Evolutionary conservation across 176 grass and related monocot species (phyloP), one percentile per base, ranked within the genome.

Genomic region (Zoysia japonica): DNA sequence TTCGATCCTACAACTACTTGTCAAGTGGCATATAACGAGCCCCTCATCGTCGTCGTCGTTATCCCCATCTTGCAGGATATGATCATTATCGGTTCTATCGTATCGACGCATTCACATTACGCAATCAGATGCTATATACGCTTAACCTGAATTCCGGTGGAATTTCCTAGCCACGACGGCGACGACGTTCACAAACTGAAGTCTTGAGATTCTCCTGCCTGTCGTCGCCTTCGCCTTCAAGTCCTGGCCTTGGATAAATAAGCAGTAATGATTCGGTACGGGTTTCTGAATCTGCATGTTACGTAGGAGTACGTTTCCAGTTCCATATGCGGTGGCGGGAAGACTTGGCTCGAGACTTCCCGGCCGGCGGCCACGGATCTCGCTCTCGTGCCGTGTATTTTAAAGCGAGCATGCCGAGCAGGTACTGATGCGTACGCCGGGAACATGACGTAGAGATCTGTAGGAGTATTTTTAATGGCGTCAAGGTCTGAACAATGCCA

Each of bases 331-430:
- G 28, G 28, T 28, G 28, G 28, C 28, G 28, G 28, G 28, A 28
- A 28, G 28, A 28, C 28, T 28, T 28, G 76, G 28, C 76, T 16
- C 64, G 28, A 65, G 81, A 75, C 81, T 54, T 79, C 81, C 44
- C 5, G 69, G 28, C 28, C 28, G 28, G 28, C 17, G 3, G 72
- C 5, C 72, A 47, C 54, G 78, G 64, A 63, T 28, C 28, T 28
- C 0, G 64, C 28, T 28, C 67, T 78, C 59, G 79, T 67, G 74
- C 72, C n/a, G 56, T 41, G 15, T 71, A 77, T 82, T 71, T 56
- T 54, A 46, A 41, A 62, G 52, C 63, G 46, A 54, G 65, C 71
- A 16, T 13, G 13, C 70, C 70, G 51, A 66, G 82, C 55, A 64
- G 59, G 15, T 62, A 52, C 54, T n/a, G 10, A 52, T 78, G 13